Percentiles rank a stretch among this genome's conserved stretches.
These are phyloP conservation scores for Arxiozyma heterogenica DNA, from an alignment of 1,139 yeast genomes.

Conservation along the genomic window DNA sequence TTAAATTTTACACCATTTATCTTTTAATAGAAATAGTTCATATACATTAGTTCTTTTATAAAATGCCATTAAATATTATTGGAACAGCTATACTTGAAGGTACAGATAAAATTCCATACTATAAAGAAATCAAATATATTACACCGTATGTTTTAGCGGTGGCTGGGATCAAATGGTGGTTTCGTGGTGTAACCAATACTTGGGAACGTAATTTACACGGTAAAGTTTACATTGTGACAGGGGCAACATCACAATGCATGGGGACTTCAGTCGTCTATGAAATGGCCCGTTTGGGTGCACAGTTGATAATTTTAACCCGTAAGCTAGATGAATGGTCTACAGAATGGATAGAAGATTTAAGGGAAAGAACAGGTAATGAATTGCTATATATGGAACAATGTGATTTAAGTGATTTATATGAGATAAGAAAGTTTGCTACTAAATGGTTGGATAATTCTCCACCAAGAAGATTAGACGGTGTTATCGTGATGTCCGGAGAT, in stretches of 20 bases:
- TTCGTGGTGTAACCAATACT: slow-evolving; percentile 68
- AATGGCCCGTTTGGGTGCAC: slow-evolving; percentile 78
- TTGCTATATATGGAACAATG: slow-evolving; percentile 84
- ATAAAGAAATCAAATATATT: slow-evolving; percentile 44
- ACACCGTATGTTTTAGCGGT: slow-evolving; percentile 45
- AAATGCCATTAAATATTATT: slow-evolving; percentile 77
- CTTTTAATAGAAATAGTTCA: not conserved
- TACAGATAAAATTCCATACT: slow-evolving; percentile 64
- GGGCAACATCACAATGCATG: slow-evolving; percentile 79
- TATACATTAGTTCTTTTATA: not conserved
- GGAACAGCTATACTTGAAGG: slow-evolving; percentile 64
- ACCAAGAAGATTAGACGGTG: slow-evolving; percentile 82
- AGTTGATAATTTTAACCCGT: slow-evolving; percentile 63
- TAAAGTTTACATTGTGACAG: slow-evolving; percentile 70
- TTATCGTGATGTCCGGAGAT: slow-evolving; percentile 81
- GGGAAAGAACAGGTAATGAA: slow-evolving; percentile 59
- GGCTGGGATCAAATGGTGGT: slow-evolving; percentile 55
- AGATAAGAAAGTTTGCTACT: slow-evolving; percentile 86
- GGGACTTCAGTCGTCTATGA: slow-evolving; percentile 73
- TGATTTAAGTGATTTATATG: slow-evolving; percentile 63
- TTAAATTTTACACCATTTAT: too few relatives aligned
- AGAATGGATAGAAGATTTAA: slow-evolving; percentile 69
- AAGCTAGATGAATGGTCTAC: slow-evolving; percentile 66
- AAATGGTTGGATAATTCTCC: slow-evolving; percentile 88
- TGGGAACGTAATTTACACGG: slow-evolving; percentile 95